Evolutionary conservation across 75 land plant species (phyloP).

Genomic region (Sequoiadendron giganteum): DNA sequence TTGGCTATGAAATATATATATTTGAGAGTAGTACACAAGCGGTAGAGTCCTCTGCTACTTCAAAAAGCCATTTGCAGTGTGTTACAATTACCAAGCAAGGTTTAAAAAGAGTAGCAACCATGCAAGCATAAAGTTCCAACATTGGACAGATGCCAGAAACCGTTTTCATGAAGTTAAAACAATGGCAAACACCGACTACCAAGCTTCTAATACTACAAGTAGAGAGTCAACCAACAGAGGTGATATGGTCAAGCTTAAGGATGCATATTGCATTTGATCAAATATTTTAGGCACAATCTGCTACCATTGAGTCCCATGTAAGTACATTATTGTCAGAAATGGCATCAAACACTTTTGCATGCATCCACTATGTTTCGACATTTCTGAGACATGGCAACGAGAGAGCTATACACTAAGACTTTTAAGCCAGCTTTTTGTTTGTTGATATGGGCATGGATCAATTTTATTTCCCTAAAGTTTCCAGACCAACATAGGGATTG

Average conservation of each 20-base stretch:
- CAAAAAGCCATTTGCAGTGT: neutral
- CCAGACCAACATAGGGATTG: slow-evolving; percentile 15
- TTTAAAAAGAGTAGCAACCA: slow-evolving; percentile 4
- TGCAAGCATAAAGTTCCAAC: slow-evolving; percentile 15
- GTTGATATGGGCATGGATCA: neutral
- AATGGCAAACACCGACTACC: slow-evolving; percentile 7
- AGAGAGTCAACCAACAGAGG: slow-evolving; percentile 22
- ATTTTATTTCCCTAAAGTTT: neutral
- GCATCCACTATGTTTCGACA: slow-evolving; percentile 6
- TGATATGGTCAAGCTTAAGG: slow-evolving; percentile 19
- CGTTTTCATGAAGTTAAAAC: neutral
- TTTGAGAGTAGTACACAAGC: slow-evolving; percentile 4
- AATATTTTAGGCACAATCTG: slow-evolving; percentile 19
- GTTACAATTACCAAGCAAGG: slow-evolving; percentile 16
- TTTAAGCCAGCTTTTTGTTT: neutral
- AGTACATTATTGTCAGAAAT: slow-evolving; percentile 12
- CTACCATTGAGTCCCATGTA: slow-evolving; percentile 7
- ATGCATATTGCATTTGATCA: slow-evolving; percentile 22
- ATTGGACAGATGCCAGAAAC: neutral
- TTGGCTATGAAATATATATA: neutral
- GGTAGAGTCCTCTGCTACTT: neutral
- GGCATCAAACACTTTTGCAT: neutral
- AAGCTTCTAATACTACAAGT: slow-evolving; percentile 10
- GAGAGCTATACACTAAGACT: neutral
- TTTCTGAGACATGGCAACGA: slow-evolving; percentile 7